Conservation (phyloP, 768 basidiomycete species). For the Tephrocybe sp. region DNA sequence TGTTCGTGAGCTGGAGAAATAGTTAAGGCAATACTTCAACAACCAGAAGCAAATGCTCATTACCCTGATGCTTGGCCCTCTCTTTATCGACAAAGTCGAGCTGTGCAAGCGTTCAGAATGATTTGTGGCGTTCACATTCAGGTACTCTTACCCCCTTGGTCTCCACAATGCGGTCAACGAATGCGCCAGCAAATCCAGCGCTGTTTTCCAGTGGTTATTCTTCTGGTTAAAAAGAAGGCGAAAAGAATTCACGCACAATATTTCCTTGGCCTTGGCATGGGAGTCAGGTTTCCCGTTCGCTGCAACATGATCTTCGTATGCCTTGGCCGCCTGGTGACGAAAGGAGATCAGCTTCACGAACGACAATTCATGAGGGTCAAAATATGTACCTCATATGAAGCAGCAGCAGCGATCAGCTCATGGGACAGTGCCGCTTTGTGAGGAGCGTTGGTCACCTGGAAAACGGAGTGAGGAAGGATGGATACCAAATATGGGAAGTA, state of each 20-base stretch:
- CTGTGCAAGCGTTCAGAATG: conserved; percentile 25
- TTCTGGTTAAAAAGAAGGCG: not conserved
- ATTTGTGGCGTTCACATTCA: not conserved
- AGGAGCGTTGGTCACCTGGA: conserved; percentile 44
- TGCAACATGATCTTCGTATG: conserved; percentile 54
- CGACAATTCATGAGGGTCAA: not conserved
- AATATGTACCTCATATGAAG: conserved; percentile 55
- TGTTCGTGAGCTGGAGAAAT: conserved; percentile 9
- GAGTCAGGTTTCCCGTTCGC: conserved; percentile 45
- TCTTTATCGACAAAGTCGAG: conserved; percentile 30
- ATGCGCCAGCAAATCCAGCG: conserved; percentile 55
- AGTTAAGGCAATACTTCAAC: not conserved
- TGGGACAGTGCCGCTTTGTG: conserved; percentile 64
- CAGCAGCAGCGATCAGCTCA: conserved; percentile 68
- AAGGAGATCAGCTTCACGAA: not conserved
- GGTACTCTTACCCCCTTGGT: conserved; percentile 43
- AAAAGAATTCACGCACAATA: conserved; percentile 32
- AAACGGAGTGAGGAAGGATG: not conserved
- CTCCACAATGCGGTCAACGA: conserved; percentile 55
- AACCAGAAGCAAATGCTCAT: not conserved
- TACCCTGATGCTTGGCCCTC: conserved; percentile 28
- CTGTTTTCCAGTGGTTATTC: conserved; percentile 20
- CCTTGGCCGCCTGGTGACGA: conserved; percentile 54
- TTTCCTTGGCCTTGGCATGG: conserved; percentile 60
- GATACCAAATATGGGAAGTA: not conserved